Evolutionary conservation across 805 yeast genomes (phyloP).

Genomic region (Metschnikowia continentalis): DNA sequence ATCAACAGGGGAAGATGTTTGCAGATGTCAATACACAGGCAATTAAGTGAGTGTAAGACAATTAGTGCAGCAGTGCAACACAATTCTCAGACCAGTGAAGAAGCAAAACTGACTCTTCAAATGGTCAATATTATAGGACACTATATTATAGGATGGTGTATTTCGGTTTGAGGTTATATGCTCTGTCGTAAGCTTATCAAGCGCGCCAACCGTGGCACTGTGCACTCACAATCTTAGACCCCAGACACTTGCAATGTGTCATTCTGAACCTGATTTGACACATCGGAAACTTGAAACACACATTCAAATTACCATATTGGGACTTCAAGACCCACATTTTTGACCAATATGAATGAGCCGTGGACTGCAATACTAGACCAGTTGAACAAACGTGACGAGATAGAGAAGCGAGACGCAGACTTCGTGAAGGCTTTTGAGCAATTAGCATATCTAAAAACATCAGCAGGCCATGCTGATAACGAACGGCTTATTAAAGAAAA

Average conservation of each 20-base stretch:
- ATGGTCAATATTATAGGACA: background rate
- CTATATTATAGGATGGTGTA: background rate
- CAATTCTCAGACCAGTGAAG: background rate
- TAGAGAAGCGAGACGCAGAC: constrained; percentile 29
- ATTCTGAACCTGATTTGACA: background rate
- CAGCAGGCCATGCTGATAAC: constrained; percentile 7
- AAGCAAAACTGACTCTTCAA: background rate
- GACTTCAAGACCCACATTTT: background rate
- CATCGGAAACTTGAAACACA: background rate
- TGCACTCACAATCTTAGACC: constrained; percentile 1
- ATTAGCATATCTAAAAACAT: constrained; percentile 17
- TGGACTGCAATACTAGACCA: constrained; percentile 25
- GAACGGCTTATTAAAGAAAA: constrained; percentile 17
- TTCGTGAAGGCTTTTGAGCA: constrained; percentile 34
- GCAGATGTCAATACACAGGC: background rate
- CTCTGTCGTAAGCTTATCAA: background rate
- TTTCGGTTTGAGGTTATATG: background rate
- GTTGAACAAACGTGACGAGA: constrained; percentile 27
- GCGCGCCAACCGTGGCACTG: constrained; percentile 2
- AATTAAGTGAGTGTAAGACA: background rate
- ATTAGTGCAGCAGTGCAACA: background rate
- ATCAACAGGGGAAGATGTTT: background rate
- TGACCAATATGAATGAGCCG: constrained; percentile 11
- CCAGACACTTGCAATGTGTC: background rate
- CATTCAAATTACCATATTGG: no score